Base-by-base conservation (phyloP, 1,284 basidiomycete genomes). In the Tilletia setariae region DNA sequence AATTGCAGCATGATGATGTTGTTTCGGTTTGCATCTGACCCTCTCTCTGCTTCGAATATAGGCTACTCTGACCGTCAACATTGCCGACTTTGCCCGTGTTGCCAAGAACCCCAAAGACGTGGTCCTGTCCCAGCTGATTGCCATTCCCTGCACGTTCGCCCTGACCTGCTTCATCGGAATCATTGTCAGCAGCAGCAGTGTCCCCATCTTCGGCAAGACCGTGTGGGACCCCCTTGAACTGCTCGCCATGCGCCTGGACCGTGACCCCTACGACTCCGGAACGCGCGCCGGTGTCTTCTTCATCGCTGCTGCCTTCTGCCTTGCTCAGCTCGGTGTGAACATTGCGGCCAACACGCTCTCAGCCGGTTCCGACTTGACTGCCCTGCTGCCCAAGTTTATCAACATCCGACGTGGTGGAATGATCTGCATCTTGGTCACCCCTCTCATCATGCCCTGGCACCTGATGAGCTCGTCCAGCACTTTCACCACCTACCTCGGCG, bases 381-480 rank as follows among this genome's bases (percentile, higher is more conserved):
- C 91, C 1, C 85, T 93, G 6, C 79, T 83, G 68, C 85, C 92
- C 67, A 88, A 89, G 35, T 93, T 88, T 84, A 89, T 94, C 79
- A 92, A 90, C 82, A 93, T 94, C 77, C 88, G 92, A 30, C 87
- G 91, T 21, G 92, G 93, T 21, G 90, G 90, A 2, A 91, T 90
- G 81, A 84, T 93, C 65, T 90, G 89, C 91, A 90, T 9, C 81
- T 92, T 49, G 87, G 85, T 81, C 90, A 91, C 85, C 79, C 78
- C 73, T 91, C 30, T 61, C 11, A 61, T 61, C 56, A 61, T 61
- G 56, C 56, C 91, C 1, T 94, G 92, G 91, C 88, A 91, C 76
- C 84, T 93, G 35, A 86, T 92, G 74, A 89, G 89, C 80, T 87
- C 85, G 72, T 90, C 88, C 79, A 91, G 89, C 78, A 87, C 85